Evolutionary conservation across 805 yeast species (phyloP).

Genomic region (Kregervanrija pseudodelftensis): DNA sequence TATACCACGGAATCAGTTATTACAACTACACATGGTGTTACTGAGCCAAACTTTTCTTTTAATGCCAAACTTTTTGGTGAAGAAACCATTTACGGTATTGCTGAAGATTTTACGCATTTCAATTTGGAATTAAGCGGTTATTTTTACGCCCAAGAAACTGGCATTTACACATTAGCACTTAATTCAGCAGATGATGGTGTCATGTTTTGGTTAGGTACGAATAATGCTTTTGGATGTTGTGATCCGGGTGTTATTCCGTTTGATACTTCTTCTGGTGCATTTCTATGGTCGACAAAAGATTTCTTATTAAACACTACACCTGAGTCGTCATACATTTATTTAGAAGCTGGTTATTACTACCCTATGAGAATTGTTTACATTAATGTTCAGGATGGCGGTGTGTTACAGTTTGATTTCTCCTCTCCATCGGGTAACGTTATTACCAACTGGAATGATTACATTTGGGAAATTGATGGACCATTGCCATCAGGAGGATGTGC

Average conservation of each 20-base stretch:
- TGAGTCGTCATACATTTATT: conserved; percentile 4
- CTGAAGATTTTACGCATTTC: not conserved
- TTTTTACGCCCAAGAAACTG: conserved; percentile 20
- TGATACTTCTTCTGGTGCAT: not conserved
- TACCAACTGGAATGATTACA: not conserved
- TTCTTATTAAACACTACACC: not conserved
- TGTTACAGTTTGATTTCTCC: not conserved
- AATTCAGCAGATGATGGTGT: conserved; percentile 23
- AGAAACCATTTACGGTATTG: not conserved
- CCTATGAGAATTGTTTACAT: conserved; percentile 10
- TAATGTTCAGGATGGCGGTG: not conserved
- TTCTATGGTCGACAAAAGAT: conserved; percentile 2
- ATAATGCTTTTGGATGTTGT: conserved; percentile 29
- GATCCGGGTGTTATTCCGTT: conserved; percentile 3
- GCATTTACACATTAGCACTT: conserved; percentile 20
- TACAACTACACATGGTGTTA: conserved; percentile 3
- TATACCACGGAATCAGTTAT: conserved; percentile 1
- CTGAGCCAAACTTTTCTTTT: conserved; percentile 3
- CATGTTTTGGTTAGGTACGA: conserved; percentile 23
- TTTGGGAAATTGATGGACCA: too few relatives aligned
- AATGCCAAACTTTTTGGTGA: conserved; percentile 4
- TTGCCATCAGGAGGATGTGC: too few relatives aligned
- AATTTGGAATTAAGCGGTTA: conserved; percentile 10
- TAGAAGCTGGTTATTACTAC: conserved; percentile 6
- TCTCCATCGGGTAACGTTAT: not conserved